phyloP scores from a whole-genome alignment of 805 yeast species.

The Candida ulmi region DNA sequence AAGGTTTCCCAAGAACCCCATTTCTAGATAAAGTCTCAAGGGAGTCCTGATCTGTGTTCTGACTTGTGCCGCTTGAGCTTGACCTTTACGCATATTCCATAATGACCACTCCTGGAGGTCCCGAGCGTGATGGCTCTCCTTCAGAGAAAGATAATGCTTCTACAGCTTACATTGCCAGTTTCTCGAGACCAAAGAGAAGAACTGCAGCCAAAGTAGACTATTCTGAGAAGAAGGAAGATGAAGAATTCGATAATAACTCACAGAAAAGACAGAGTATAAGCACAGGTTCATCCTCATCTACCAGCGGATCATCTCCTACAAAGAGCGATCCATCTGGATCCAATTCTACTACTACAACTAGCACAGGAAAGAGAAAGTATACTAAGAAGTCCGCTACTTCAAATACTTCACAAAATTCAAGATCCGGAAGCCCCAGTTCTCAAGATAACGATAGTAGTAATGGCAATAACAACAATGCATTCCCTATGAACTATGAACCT shows the following conservation, averaged over 20 bases:
- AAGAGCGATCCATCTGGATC: neutral
- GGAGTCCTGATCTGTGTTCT: too few relatives aligned
- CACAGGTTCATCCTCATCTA: too few relatives aligned
- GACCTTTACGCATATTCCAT: too few relatives aligned
- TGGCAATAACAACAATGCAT: conserved; percentile 4
- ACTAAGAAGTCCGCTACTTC: neutral
- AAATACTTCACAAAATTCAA: neutral
- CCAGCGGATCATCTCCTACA: neutral
- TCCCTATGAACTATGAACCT: conserved; percentile 23
- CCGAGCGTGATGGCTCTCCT: too few relatives aligned
- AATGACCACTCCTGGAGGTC: too few relatives aligned
- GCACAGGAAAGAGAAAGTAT: neutral
- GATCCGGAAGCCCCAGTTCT: conserved; percentile 9
- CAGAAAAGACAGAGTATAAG: too few relatives aligned
- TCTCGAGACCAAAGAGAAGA: conserved; percentile 13
- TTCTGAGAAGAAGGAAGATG: conserved; percentile 16
- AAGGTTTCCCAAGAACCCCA: too few relatives aligned
- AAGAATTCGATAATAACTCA: conserved; percentile 6
- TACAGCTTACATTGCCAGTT: too few relatives aligned
- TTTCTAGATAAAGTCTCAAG: too few relatives aligned
- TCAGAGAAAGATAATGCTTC: too few relatives aligned
- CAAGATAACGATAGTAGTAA: conserved; percentile 4
- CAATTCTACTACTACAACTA: neutral
- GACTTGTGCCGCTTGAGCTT: too few relatives aligned
- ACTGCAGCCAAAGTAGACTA: conserved; percentile 21